phyloP scores from a whole-genome alignment of 202 grass and related monocot species.

The Brachypodium distachyon region DNA sequence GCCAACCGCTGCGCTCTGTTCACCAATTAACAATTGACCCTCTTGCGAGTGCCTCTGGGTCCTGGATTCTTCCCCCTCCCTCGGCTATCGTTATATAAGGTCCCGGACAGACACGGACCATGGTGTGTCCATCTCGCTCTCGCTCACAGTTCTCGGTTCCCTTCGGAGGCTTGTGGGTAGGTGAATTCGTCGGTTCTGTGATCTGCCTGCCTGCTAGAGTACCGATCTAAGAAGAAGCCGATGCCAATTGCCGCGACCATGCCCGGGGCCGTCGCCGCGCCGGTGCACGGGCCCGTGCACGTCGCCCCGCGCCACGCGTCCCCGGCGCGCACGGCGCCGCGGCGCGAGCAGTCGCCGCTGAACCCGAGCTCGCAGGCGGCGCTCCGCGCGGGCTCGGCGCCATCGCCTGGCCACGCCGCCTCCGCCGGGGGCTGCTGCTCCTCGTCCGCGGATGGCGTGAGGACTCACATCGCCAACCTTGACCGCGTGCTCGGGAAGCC shows the following conservation, averaged over 20 bases:
- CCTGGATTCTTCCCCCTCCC: neutral
- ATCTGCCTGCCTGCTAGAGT: neutral
- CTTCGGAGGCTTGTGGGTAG: neutral
- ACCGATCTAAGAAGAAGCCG: neutral
- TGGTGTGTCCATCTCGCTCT: neutral
- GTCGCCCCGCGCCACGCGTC: constrained; percentile 20
- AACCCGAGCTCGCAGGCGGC: constrained; percentile 46
- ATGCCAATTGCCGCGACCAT: constrained; percentile 39
- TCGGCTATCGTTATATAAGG: constrained; percentile 29
- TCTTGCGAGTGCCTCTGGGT: too few species aligned
- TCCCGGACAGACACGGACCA: neutral
- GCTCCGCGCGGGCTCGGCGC: neutral
- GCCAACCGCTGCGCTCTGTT: neutral
- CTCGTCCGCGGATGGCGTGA: neutral
- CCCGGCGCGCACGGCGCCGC: neutral
- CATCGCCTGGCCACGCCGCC: neutral
- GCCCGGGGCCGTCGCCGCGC: constrained; percentile 20
- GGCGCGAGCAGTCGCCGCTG: constrained; percentile 44
- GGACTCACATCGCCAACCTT: constrained; percentile 54
- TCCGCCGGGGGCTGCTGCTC: too few species aligned
- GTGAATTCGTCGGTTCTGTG: neutral
- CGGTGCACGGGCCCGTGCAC: constrained; percentile 16
- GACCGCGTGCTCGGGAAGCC: constrained; percentile 68
- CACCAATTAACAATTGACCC: neutral
- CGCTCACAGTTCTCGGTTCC: neutral